These are phyloP conservation scores for Akanthomyces dipterigenus DNA, from an alignment of 2,329 filamentous ascomycete species.

Conservation along the genomic window DNA sequence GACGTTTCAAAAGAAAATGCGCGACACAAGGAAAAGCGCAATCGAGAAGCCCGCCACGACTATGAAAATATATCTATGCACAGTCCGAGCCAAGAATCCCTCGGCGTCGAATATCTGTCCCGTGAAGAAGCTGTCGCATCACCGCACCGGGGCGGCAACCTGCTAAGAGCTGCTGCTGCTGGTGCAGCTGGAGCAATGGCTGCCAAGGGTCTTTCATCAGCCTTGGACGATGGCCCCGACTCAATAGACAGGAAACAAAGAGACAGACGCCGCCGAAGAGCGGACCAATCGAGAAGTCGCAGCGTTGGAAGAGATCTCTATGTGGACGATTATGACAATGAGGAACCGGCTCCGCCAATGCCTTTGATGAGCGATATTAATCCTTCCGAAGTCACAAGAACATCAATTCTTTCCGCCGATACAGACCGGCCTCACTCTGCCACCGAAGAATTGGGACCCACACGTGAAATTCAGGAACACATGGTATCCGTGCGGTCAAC, in stretches of 20 bases:
- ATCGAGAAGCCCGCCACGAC: conserved; percentile 50
- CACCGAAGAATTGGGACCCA: conserved; percentile 53
- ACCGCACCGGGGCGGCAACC: conserved; percentile 37
- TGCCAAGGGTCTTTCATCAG: conserved; percentile 27
- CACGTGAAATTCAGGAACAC: conserved; percentile 58
- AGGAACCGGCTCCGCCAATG: conserved; percentile 64
- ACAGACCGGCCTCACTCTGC: conserved; percentile 67
- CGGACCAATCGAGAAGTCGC: conserved; percentile 40
- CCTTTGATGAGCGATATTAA: conserved; percentile 82
- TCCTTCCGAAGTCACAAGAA: conserved; percentile 79
- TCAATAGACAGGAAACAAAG: conserved; percentile 46
- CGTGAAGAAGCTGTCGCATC: conserved; percentile 36
- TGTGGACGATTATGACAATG: conserved; percentile 45
- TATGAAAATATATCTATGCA: conserved; percentile 43
- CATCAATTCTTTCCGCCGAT: conserved; percentile 77
- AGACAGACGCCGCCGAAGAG: conserved; percentile 43
- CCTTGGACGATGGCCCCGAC: conserved; percentile 34
- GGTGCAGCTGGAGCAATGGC: conserved; percentile 35
- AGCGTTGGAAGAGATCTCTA: conserved; percentile 39
- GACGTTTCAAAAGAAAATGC: conserved; percentile 47
- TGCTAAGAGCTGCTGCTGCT: conserved; percentile 38
- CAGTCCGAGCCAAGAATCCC: conserved; percentile 42
- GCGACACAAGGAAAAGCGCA: conserved; percentile 37
- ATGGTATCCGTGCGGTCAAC: conserved; percentile 54
- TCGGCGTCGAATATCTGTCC: conserved; percentile 29